Base-by-base conservation (phyloP, 2,329 filamentous ascomycete genomes). In the Polychaeton citri region DNA sequence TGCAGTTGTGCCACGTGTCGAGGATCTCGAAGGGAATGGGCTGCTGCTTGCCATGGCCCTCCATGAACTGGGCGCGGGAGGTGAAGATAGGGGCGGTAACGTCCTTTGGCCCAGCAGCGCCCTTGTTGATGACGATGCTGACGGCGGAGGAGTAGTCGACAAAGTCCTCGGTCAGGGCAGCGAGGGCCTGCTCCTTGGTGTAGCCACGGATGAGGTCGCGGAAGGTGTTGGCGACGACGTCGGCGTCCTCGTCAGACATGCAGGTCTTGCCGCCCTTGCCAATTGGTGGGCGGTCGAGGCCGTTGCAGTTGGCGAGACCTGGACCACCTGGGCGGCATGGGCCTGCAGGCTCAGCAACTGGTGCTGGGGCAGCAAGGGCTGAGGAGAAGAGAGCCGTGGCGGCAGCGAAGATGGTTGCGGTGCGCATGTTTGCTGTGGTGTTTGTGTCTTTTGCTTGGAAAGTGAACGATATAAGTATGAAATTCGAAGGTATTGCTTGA, bases 91-190 rank as follows among this genome's bases (percentile, higher is more conserved):
- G 30, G 18, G 37, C 46, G 33, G 48, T 47, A 36, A 51, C 46
- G 16, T 39, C 40, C 33, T 45, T 45, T 5, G 49, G 49, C 9
- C 38, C 41, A 19, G 45, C 40, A 32, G 43, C 48, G 17, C 49
- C 49, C 16, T 43, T 41, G 41, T 51, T 51, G 40, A 44, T 44
- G 40, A 51, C 48, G 43, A 51, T 53, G 39, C 51, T 52, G 41
- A 52, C 51, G 13, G 49, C 47, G 32, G 48, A 48, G 8, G 48
- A 44, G 37, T 50, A 51, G 42, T 54, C 51, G 37, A 48, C 37
- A 33, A 52, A 54, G 45, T 52, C 49, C 26, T 45, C 45, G 12
- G 50, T 49, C 8, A 54, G 45, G 6, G 46, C 44, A 13, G 45
- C 43, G 13, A 49, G 42, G 1, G 51, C 51, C 18, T 51, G 43